Evolutionary conservation across 1,284 basidiomycete genomes (phyloP).

Genomic region (Rhizopogon hawkerae): DNA sequence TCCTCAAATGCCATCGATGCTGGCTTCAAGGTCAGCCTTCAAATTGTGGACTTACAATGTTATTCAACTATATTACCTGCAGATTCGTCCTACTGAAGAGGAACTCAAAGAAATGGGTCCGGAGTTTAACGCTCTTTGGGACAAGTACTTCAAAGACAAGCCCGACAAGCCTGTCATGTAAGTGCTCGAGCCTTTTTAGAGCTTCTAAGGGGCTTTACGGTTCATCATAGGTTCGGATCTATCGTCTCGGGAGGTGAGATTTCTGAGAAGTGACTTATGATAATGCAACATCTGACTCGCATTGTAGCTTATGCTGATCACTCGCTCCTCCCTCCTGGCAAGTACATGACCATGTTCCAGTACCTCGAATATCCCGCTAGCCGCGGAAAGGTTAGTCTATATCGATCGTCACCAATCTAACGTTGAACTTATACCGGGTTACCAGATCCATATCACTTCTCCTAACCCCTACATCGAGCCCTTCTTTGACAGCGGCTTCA

Average conservation of each 20-base stretch:
- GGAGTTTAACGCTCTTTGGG: conserved; percentile 62
- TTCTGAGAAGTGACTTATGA: neutral
- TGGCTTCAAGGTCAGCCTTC: conserved; percentile 51
- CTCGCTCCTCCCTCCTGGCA: conserved; percentile 57
- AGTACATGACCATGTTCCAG: conserved; percentile 71
- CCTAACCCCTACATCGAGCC: conserved; percentile 56
- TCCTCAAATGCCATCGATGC: conserved; percentile 67
- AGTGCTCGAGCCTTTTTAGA: conserved; percentile 8
- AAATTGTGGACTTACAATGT: neutral
- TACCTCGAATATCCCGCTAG: conserved; percentile 64
- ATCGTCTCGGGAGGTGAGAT: conserved; percentile 49
- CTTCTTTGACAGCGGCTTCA: conserved; percentile 63
- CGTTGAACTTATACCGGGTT: conserved; percentile 4
- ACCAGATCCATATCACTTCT: conserved; percentile 55
- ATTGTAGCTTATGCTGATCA: conserved; percentile 60
- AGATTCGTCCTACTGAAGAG: conserved; percentile 59
- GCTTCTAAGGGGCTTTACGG: neutral
- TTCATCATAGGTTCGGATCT: conserved; percentile 44
- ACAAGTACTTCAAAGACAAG: conserved; percentile 66
- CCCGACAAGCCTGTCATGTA: conserved; percentile 69
- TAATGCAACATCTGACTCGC: neutral
- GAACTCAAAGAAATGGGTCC: conserved; percentile 70
- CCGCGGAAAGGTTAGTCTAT: conserved; percentile 44
- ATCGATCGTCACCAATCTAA: conserved; percentile 9
- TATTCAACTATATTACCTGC: neutral